These are phyloP conservation scores for Nelumbo lutea DNA, from an alignment of 164 flowering plant species.

Conservation along the genomic window DNA sequence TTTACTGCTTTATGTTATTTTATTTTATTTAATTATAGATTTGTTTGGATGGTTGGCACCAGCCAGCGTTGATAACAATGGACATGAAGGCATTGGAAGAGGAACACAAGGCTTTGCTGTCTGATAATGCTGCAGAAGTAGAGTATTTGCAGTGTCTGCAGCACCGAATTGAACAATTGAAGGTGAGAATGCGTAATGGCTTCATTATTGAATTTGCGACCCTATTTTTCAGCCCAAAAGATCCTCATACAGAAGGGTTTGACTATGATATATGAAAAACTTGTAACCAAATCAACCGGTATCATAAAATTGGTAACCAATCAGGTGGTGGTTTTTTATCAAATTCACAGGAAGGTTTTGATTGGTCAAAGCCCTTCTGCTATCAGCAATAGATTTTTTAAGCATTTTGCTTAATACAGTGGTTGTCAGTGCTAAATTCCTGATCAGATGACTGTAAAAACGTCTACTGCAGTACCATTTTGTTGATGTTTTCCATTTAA, in stretches of 20 bases:
- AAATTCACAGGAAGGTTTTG: no score
- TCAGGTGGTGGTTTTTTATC: no score
- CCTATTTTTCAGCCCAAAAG: neutral
- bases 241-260: neutral
- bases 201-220: neutral
- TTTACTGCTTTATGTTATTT: neutral
- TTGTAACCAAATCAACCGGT: no score
- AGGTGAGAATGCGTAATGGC: conserved; percentile 31
- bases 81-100: conserved; percentile 47
- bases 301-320: no score
- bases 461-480: no score
- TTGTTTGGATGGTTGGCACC: conserved; percentile 6
- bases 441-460: no score
- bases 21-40: neutral
- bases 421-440: neutral
- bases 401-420: neutral
- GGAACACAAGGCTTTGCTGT: conserved; percentile 50
- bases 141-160: conserved; percentile 54
- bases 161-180: conserved; percentile 39
- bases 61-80: conserved; percentile 58
- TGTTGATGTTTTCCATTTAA: no score
- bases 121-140: conserved; percentile 61
- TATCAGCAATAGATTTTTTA: no score
- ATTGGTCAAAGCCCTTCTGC: no score
- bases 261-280: neutral